A percentile compares a stretch with the other conserved stretches of the same genome.
phyloP scores from a whole-genome alignment of 345 rosid genomes.

The Heritiera littoralis region DNA sequence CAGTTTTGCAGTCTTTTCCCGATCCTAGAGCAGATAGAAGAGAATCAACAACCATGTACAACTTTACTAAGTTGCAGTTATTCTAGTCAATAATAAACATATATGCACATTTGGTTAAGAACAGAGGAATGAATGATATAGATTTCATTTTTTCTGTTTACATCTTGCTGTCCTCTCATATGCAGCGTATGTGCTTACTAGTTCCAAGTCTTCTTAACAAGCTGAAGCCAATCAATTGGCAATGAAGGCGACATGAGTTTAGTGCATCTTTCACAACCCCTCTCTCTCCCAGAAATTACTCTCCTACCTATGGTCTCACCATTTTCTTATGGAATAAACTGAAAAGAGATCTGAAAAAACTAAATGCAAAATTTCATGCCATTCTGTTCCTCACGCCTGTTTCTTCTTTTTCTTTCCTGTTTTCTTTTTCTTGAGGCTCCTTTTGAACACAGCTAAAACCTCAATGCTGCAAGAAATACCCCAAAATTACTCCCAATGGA shows the following conservation, averaged over 20 bases:
- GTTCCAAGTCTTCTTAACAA: background rate
- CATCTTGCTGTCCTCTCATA: slow-evolving; percentile 10
- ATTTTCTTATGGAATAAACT: background rate
- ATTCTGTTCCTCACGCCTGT: slow-evolving; percentile 1
- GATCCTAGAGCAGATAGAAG: slow-evolving; percentile 14
- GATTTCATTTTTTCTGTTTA: background rate
- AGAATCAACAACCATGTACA: slow-evolving; percentile 20
- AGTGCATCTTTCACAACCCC: background rate
- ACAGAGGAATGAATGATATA: background rate
- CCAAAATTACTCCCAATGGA: slow-evolving; percentile 10
- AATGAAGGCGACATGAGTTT: background rate
- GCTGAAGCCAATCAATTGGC: background rate
- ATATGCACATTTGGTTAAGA: background rate
- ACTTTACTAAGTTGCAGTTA: slow-evolving; percentile 6
- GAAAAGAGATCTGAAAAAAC: background rate
- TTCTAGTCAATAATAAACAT: slow-evolving; percentile 19
- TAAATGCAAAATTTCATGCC: slow-evolving; percentile 29
- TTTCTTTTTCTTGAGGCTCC: slow-evolving; percentile 66
- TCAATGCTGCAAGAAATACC: slow-evolving; percentile 60
- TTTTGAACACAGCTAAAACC: slow-evolving; percentile 76
- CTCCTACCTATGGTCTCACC: background rate
- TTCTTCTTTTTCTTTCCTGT: slow-evolving; percentile 54
- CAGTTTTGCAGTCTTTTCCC: slow-evolving; percentile 39
- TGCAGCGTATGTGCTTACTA: background rate
- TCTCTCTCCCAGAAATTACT: background rate